Base-by-base conservation (phyloP, 1,284 basidiomycete genomes). In the Ganoderma lucidum region DNA sequence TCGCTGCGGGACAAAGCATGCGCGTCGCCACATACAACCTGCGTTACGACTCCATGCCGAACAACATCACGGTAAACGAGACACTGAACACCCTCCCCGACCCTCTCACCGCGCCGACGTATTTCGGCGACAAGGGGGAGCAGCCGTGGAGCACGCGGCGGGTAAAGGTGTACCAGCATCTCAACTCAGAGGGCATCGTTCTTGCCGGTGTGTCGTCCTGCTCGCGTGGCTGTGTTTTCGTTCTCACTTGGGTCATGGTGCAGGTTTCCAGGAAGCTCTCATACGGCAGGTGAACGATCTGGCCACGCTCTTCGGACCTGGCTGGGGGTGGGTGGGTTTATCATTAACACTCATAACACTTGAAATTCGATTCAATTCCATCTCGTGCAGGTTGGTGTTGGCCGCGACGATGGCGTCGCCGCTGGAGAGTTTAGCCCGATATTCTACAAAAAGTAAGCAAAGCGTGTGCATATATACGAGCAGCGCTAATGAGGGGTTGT, bases 401-500 rank as follows among this genome's bases (percentile, higher is more conserved):
- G 90, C 0, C 82, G 90, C 39, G 86, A 90, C 66, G 88, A 92
- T 75, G 90, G 90, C 2, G 78, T 80, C 14, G 70, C 80, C 39
- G 83, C 81, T 1, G 90, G 90, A 48, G 90, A 92, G 76, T 91
- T 88, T 78, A 86, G 85, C 71, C 88, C 90, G 0, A 87, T 92
- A 68, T 92, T 91, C 78, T 92, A 83, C 78, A 85, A 87, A 72
- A 85, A 80, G 84, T 87, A 70, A 30, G 82, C 51, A 17, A 19
- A 19, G 15, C 15, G 8, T 56, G 19, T 42, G 12, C 39, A 51
- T 41, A 17, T 35, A 17, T 17, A 53, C 19, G n/a, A 35, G 42
- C 55, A 8, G 8, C 37, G 35, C 12, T n/a, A 35, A 4, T 14
- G 15, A 10, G 32, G n/a, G 32, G 9, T 0, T 32, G 6, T 17